Evolutionary conservation across 164 flowering plant species (phyloP).

Genomic region (Akebia trifoliata): DNA sequence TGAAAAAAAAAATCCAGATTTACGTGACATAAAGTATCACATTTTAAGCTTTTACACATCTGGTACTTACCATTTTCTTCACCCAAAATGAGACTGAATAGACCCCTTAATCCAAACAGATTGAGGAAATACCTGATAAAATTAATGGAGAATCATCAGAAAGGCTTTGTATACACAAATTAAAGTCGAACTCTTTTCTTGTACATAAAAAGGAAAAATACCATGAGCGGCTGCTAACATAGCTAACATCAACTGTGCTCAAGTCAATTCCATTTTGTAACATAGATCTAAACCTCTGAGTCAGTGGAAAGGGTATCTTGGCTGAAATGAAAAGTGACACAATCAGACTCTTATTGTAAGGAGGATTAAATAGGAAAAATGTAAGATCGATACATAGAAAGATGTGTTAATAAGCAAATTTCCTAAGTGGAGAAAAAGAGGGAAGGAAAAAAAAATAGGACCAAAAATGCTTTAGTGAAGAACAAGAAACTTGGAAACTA

Average conservation of each 20-base stretch:
- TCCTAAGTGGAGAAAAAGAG: not conserved
- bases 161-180: not conserved
- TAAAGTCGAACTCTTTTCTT: slow-evolving; percentile 2
- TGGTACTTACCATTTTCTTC: slow-evolving; percentile 85
- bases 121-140: slow-evolving; percentile 88
- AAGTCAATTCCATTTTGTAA: slow-evolving; percentile 97
- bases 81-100: slow-evolving; percentile 93
- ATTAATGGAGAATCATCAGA: slow-evolving; percentile 12
- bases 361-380: not conserved
- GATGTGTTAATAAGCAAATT: not conserved
- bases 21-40: not conserved
- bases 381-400: not conserved
- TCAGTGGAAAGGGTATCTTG: slow-evolving; percentile 94
- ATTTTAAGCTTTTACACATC: not conserved
- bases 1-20: not conserved
- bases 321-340: slow-evolving; percentile 39
- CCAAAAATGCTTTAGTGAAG: not conserved
- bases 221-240: slow-evolving; percentile 99
- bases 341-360: slow-evolving; percentile 1
- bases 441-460: not conserved
- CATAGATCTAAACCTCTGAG: slow-evolving; percentile 98
- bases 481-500: not conserved
- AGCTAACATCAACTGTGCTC: slow-evolving; percentile 98
- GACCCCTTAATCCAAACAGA: slow-evolving; percentile 89
- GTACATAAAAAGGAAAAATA: slow-evolving; percentile 25